Evolutionary conservation across 2,329 filamentous ascomycete species (phyloP).

Genomic region (Xylaria sp.): DNA sequence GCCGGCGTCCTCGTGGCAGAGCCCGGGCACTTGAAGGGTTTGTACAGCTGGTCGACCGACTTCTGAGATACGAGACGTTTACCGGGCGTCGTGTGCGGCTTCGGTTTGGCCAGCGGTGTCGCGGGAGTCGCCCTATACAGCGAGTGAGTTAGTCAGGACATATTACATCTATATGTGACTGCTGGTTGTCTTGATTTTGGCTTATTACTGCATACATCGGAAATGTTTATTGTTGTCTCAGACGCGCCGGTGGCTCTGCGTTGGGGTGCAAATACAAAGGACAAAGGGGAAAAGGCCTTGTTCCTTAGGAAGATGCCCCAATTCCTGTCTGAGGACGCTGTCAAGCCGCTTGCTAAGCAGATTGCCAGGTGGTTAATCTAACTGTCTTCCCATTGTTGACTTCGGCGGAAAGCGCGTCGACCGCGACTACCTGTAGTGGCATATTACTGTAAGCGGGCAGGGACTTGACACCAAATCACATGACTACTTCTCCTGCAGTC

Average conservation of each 20-base stretch:
- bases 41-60: slow-evolving; percentile 75
- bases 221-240: not conserved
- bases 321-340: not conserved
- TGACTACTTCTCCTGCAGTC: slow-evolving; percentile 30
- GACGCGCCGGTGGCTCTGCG: not conserved
- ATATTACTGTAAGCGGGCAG: slow-evolving; percentile 26
- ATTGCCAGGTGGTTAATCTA: no score
- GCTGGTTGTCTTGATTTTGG: not conserved
- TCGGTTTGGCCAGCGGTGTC: slow-evolving; percentile 41
- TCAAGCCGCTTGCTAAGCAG: not conserved
- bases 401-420: slow-evolving; percentile 43
- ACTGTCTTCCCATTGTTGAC: slow-evolving; percentile 40
- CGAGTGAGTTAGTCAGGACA: slow-evolving; percentile 24
- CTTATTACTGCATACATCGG: slow-evolving; percentile 24
- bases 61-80: slow-evolving; percentile 63
- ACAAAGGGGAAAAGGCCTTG: not conserved
- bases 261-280: not conserved
- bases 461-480: slow-evolving; percentile 46
- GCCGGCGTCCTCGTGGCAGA: slow-evolving; percentile 74
- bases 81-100: slow-evolving; percentile 50
- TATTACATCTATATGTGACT: not conserved
- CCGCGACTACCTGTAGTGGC: slow-evolving; percentile 32
- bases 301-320: slow-evolving; percentile 18
- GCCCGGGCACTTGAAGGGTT: slow-evolving; percentile 93
- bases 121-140: slow-evolving; percentile 40